A percentile compares a stretch with the other conserved stretches of the same genome.
Conservation (phyloP, 805 yeast genomes). For the Lachancea nothofagi region DNA sequence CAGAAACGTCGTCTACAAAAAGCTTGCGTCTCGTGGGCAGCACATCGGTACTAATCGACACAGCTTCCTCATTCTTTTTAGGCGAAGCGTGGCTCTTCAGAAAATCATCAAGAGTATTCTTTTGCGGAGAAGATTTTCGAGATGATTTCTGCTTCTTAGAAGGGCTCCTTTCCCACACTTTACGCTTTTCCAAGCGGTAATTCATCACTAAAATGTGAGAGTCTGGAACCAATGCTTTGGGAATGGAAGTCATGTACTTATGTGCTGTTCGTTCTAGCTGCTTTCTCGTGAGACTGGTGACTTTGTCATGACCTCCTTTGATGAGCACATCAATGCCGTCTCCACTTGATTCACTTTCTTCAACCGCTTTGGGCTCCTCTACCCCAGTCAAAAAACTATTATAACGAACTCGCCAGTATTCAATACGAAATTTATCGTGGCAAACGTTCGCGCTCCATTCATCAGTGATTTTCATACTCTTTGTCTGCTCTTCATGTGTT, state of each 20-base stretch:
- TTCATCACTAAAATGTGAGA: constrained; percentile 14
- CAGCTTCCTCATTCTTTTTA: constrained; percentile 5
- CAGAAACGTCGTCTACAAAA: constrained; percentile 19
- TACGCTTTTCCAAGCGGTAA: constrained; percentile 9
- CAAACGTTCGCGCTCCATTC: constrained; percentile 15
- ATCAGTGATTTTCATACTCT: constrained; percentile 17
- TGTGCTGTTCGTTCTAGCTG: constrained; percentile 16
- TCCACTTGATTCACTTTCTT: background rate
- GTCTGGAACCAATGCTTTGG: constrained; percentile 19
- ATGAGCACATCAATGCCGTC: background rate
- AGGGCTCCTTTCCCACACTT: background rate
- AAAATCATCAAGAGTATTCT: constrained; percentile 24
- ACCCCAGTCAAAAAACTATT: constrained; percentile 16
- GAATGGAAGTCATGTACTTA: constrained; percentile 20
- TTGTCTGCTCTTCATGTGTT: constrained; percentile 5
- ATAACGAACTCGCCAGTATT: constrained; percentile 24
- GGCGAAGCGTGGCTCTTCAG: constrained; percentile 22
- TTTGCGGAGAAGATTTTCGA: constrained; percentile 17
- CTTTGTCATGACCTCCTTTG: background rate
- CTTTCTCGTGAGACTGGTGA: constrained; percentile 18
- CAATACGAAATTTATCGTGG: constrained; percentile 11
- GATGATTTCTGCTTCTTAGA: constrained; percentile 8
- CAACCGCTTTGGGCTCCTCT: constrained; percentile 1
- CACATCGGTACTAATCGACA: background rate
- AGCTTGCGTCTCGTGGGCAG: constrained; percentile 12